Conservation (phyloP, 2,329 filamentous ascomycete species). For the Fusarium siculi region DNA sequence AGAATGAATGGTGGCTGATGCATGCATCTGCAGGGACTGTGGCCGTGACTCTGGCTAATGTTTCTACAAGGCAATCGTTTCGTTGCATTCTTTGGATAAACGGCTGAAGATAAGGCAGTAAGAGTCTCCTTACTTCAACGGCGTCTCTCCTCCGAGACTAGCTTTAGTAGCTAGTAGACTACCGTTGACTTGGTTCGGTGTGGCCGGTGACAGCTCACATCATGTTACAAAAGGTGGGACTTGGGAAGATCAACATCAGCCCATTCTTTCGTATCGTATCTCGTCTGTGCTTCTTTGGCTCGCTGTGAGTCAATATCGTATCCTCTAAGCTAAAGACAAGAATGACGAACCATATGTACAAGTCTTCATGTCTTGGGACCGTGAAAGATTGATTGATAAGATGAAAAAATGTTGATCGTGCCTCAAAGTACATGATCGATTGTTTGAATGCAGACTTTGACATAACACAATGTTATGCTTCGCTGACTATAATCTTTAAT, state of each 20-base stretch:
- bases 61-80: neutral
- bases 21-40: constrained; percentile 7
- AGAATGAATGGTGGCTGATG: neutral
- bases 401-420: neutral
- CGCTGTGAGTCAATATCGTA: neutral
- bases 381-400: neutral
- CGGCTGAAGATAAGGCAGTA: neutral
- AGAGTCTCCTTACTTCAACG: constrained; percentile 1
- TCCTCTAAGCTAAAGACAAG: neutral
- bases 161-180: neutral
- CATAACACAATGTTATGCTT: neutral
- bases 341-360: neutral
- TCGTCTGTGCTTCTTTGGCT: neutral
- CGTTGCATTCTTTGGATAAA: neutral
- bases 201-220: neutral
- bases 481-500: neutral
- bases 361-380: too few species aligned
- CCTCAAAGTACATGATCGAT: neutral
- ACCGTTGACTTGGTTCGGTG: constrained; percentile 5
- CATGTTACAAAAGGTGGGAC: constrained; percentile 9
- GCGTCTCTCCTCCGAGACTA: constrained; percentile 3
- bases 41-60: neutral
- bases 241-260: neutral
- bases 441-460: neutral
- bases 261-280: neutral